Percentiles rank a stretch among this genome's conserved stretches.
Evolutionary conservation across 2,329 filamentous ascomycete genomes (phyloP).

Genomic region (Aspergillus persii): DNA sequence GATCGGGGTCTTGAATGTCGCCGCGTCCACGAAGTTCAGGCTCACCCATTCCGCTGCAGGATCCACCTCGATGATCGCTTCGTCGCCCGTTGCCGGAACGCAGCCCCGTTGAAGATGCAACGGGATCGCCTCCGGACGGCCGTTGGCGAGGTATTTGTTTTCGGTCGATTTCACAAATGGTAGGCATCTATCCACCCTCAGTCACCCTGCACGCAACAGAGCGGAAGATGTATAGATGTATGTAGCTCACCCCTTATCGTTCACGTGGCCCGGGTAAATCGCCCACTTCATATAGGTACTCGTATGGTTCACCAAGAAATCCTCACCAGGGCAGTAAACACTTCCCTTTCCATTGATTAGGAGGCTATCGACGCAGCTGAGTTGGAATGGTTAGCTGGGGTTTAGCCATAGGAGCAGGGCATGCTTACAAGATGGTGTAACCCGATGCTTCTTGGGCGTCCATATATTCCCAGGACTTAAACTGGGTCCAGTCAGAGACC

Average conservation of each 20-base stretch:
- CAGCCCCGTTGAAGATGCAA: constrained; percentile 40
- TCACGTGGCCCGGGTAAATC: constrained; percentile 11
- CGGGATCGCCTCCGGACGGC: constrained; percentile 22
- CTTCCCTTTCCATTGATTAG: constrained; percentile 20
- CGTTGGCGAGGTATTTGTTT: background rate
- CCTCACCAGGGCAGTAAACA: constrained; percentile 17
- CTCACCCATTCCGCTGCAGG: constrained; percentile 49
- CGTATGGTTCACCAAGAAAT: constrained; percentile 14
- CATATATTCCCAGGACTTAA: background rate
- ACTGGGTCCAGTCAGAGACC: background rate
- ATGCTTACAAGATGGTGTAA: background rate
- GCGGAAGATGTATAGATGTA: constrained; percentile 10
- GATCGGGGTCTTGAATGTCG: constrained; percentile 50
- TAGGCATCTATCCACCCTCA: background rate
- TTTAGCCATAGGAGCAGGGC: background rate
- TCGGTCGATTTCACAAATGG: constrained; percentile 10
- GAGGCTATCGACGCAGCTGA: constrained; percentile 21
- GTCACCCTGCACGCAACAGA: background rate
- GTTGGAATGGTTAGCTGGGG: background rate
- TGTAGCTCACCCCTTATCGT: constrained; percentile 21
- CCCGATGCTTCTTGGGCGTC: background rate
- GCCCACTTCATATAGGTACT: constrained; percentile 3
- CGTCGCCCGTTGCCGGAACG: constrained; percentile 44
- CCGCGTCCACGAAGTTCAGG: constrained; percentile 55
- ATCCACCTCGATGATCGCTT: constrained; percentile 46